Evolutionary conservation across 345 rosid genomes (phyloP).

Genomic region (Moringa oleifera): DNA sequence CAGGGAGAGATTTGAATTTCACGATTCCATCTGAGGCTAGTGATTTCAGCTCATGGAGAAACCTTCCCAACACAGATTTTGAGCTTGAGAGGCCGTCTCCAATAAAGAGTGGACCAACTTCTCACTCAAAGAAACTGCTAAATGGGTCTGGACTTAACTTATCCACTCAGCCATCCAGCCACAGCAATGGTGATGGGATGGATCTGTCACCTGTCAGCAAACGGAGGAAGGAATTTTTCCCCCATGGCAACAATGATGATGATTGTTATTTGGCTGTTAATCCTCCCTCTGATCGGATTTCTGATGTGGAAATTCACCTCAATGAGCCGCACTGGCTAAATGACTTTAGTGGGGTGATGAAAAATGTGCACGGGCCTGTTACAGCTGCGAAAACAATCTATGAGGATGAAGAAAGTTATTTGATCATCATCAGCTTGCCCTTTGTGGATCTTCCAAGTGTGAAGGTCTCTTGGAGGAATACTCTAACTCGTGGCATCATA

Average conservation of each 20-base stretch:
- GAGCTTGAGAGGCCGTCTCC: constrained; percentile 76
- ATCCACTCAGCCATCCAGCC: constrained; percentile 59
- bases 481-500: constrained; percentile 68
- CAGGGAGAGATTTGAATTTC: constrained; percentile 85
- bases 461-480: constrained; percentile 96
- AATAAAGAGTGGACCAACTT: constrained; percentile 44
- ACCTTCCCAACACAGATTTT: constrained; percentile 83
- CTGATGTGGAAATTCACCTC: constrained; percentile 53
- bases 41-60: constrained; percentile 92
- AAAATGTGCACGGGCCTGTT: constrained; percentile 74
- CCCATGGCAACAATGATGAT: constrained; percentile 51
- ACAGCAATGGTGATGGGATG: constrained; percentile 54
- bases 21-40: constrained; percentile 74
- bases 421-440: constrained; percentile 84
- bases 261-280: constrained; percentile 49
- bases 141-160: constrained; percentile 86
- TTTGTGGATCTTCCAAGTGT: constrained; percentile 90
- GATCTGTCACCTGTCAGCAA: constrained; percentile 70
- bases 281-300: constrained; percentile 33
- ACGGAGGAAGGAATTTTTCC: constrained; percentile 74
- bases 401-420: constrained; percentile 72
- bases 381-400: constrained; percentile 94
- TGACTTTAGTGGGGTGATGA: constrained; percentile 85
- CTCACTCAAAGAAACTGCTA: constrained; percentile 65
- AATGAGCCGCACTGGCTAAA: constrained; percentile 65